Evolutionary conservation across 1,284 basidiomycete genomes (phyloP).

Genomic region (Ustilago trichophora): DNA sequence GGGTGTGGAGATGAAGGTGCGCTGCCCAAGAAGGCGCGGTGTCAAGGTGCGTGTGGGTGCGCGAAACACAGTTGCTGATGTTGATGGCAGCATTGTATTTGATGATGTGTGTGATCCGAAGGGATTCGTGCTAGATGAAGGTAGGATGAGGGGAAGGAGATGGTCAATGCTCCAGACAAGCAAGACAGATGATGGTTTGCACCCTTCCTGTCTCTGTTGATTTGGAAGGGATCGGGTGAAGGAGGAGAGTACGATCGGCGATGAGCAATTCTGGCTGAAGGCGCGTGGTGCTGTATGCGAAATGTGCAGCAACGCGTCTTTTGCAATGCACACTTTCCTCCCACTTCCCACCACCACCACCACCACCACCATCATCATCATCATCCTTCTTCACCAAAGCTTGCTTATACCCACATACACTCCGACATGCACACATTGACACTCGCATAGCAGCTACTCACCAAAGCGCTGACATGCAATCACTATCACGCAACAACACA

Average conservation of each 20-base stretch:
- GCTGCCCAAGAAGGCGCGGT: neutral
- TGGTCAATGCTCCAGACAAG: conserved; percentile 1
- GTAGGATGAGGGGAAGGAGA: neutral
- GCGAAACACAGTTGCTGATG: neutral
- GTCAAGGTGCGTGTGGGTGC: neutral
- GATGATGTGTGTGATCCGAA: neutral
- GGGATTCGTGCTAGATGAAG: too few species aligned
- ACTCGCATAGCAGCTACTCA: neutral
- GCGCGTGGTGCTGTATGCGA: conserved; percentile 3
- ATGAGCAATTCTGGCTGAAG: neutral
- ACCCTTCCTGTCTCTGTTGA: too few species aligned
- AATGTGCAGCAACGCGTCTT: conserved; percentile 16
- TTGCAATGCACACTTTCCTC: neutral
- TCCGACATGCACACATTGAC: neutral
- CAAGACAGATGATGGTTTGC: neutral
- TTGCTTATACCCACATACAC: too few species aligned
- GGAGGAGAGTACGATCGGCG: conserved; percentile 4
- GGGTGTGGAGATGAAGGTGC: conserved; percentile 5
- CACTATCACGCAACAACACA: neutral
- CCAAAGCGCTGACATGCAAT: neutral
- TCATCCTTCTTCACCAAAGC: neutral
- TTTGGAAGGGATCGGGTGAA: neutral
- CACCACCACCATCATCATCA: conserved; percentile 1
- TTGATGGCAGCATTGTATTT: conserved; percentile 3
- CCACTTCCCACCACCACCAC: neutral